A percentile compares a stretch with the other conserved stretches of the same genome.
phyloP scores from a whole-genome alignment of 345 rosid species.

The Reutealis trisperma region DNA sequence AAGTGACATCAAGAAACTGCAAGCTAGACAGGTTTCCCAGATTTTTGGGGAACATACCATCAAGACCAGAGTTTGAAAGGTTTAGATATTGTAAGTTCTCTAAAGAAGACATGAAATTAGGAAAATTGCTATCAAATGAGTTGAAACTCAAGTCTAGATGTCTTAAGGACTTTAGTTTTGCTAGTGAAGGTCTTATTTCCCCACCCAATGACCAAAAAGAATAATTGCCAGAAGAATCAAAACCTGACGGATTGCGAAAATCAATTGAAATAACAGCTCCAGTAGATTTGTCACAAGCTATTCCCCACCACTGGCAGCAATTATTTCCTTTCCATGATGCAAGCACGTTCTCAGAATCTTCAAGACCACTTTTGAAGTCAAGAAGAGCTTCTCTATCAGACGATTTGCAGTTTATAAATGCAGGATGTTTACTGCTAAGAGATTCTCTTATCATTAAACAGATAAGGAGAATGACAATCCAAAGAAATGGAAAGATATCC shows the following conservation, averaged over 20 bases:
- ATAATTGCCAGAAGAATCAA: constrained; percentile 22
- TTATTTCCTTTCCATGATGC: constrained; percentile 3
- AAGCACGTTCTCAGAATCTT: not conserved
- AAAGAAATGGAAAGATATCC: not conserved
- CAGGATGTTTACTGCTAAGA: not conserved
- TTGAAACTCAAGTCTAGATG: constrained; percentile 43
- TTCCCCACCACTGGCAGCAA: constrained; percentile 43
- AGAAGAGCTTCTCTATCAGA: constrained; percentile 3
- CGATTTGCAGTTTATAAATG: not conserved
- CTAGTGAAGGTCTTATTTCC: constrained; percentile 37
- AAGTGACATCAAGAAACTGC: constrained; percentile 37
- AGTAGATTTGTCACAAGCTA: constrained; percentile 17
- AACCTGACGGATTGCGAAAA: constrained; percentile 23
- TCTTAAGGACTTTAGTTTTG: constrained; percentile 28
- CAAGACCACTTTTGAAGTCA: constrained; percentile 3
- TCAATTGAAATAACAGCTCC: constrained; percentile 31
- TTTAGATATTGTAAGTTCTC: constrained; percentile 32
- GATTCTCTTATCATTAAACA: not conserved
- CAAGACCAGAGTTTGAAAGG: constrained; percentile 36
- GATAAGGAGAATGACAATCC: not conserved
- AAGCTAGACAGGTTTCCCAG: constrained; percentile 38
- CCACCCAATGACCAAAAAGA: constrained; percentile 37
- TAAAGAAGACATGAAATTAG: constrained; percentile 37
- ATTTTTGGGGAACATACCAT: constrained; percentile 30
- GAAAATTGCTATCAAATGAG: constrained; percentile 34